A percentile compares a stretch with the other conserved stretches of the same genome.
Conservation (phyloP, 495 filamentous ascomycete genomes). For the Recurvomyces mirabilis region DNA sequence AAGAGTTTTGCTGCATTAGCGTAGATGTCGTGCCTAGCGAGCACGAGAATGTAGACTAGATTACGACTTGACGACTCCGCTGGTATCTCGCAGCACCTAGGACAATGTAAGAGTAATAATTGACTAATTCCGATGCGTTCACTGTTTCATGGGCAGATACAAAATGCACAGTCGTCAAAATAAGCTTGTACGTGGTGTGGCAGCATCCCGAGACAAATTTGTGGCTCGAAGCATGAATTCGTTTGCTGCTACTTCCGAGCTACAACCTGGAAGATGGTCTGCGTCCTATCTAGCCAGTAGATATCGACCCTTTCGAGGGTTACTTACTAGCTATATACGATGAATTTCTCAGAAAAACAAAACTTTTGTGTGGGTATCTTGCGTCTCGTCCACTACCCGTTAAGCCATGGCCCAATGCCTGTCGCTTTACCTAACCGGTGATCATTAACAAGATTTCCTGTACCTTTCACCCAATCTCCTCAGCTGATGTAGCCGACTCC, state of each 20-base stretch:
- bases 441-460: too few species aligned
- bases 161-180: constrained; percentile 4
- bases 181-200: constrained; percentile 13
- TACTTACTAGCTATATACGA: too few species aligned
- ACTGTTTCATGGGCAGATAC: too few species aligned
- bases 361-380: too few species aligned
- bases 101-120: background rate
- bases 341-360: too few species aligned
- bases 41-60: constrained; percentile 3
- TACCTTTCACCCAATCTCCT: constrained; percentile 61
- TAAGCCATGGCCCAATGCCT: too few species aligned
- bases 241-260: constrained; percentile 1
- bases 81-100: background rate
- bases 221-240: constrained; percentile 1
- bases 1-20: background rate
- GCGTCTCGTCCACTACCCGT: too few species aligned
- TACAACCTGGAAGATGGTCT: too few species aligned
- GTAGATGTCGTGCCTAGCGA: background rate
- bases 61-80: background rate
- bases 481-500: constrained; percentile 75
- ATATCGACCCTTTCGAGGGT: too few species aligned
- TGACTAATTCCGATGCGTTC: background rate
- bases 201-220: constrained; percentile 12
- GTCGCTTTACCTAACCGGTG: too few species aligned
- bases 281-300: too few species aligned